Base-by-base conservation (phyloP, 352 stramenopile species). In the Globisporangium cederbergense region DNA sequence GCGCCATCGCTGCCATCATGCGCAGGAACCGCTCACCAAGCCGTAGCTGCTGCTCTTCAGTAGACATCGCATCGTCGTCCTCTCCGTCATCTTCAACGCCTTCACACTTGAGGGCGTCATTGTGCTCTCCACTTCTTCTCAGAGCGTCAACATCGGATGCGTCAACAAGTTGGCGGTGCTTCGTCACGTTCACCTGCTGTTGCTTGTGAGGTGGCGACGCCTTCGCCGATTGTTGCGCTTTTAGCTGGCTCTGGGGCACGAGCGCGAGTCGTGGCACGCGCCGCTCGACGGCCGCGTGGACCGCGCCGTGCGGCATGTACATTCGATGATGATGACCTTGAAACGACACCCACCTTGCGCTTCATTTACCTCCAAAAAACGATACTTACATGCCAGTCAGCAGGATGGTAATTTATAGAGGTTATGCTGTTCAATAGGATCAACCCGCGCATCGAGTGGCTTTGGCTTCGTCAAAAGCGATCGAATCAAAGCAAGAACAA, bases 21-120 rank as follows among this genome's bases (percentile, higher is more conserved):
- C 76, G 69, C 34, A 90, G 50, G 51, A 90, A 90, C 4, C 81
- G 65, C 58, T 88, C 77, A 1, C 79, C 79, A 0, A 90, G 76
- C 10, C 78, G 71, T 52, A 74, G 28, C 53, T 79, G 70, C 0
- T 70, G 61, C 28, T 78, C 50, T 1, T 13, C 14, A 46, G 6
- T 66, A 4, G 14, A 6, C 4, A 6, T 7, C 18, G 16, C 11
- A 3, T 60, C 64, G 16, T 56, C 64, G 13, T 56, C 47, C 1
- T 47, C 38, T 32, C 16, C 13, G 1, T 70, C 49, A 2, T 57
- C 30, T 0, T 58, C 30, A 40, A 0, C n/a, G 28, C 1, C 52
- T n/a, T n/a, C 32, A 8, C 38, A 32, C 42, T 47, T 13, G 14
- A 22, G 16, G 38, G 38, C 9, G 38, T 13, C 28, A 36, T 22